Evolutionary conservation across 1,284 basidiomycete species (phyloP).

Genomic region (Blastosporella zonata): DNA sequence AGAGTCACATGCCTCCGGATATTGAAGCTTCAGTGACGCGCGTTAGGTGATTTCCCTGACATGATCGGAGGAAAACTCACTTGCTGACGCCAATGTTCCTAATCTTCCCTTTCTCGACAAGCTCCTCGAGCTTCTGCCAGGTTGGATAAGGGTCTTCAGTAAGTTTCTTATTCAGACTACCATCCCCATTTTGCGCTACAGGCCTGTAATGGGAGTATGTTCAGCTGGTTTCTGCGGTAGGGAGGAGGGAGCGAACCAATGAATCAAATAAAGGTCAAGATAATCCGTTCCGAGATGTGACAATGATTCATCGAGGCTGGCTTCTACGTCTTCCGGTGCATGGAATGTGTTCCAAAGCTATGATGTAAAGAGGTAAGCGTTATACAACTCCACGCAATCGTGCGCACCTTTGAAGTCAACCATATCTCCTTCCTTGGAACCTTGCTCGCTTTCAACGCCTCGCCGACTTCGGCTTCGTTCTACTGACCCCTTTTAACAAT

Average conservation of each 20-base stretch:
- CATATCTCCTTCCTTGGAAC: conserved; percentile 66
- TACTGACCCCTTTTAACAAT: conserved; percentile 23
- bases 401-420: conserved; percentile 52
- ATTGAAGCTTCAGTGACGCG: conserved; percentile 45
- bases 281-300: conserved; percentile 69
- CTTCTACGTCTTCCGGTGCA: conserved; percentile 63
- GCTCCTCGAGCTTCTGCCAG: conserved; percentile 81
- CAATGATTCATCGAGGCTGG: conserved; percentile 67
- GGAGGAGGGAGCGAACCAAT: conserved; percentile 59
- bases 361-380: neutral
- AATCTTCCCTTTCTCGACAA: conserved; percentile 76
- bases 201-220: conserved; percentile 41
- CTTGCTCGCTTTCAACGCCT: conserved; percentile 57
- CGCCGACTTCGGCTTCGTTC: conserved; percentile 77
- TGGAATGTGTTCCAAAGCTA: conserved; percentile 72
- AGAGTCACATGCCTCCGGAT: conserved; percentile 35
- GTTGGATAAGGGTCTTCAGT: conserved; percentile 76
- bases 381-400: neutral
- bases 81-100: conserved; percentile 85
- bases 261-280: conserved; percentile 78
- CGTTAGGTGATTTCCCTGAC: neutral
- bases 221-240: neutral
- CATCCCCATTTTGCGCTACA: conserved; percentile 64
- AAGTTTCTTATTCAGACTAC: conserved; percentile 57
- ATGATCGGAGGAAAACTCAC: conserved; percentile 32